Evolutionary conservation across 2,329 filamentous ascomycete genomes (phyloP).

Genomic region (Trichoderma arundinaceum): DNA sequence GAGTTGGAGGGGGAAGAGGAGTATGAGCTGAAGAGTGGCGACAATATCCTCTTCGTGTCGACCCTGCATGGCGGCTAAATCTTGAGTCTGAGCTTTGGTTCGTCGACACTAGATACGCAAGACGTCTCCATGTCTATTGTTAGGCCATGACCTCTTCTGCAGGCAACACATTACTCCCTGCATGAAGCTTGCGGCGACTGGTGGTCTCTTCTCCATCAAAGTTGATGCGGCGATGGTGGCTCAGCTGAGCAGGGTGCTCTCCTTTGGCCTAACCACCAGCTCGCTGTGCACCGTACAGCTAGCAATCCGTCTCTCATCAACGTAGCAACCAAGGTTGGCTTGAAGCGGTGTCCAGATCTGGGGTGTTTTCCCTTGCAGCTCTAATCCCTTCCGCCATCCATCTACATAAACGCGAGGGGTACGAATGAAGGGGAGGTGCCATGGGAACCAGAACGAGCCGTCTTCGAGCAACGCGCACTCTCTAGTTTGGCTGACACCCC

Average conservation of each 20-base stretch:
- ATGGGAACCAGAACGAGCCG: background rate
- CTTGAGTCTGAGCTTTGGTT: slow-evolving; percentile 2
- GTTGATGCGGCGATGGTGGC: slow-evolving; percentile 7
- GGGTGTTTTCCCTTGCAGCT: background rate
- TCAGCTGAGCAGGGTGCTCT: slow-evolving; percentile 15
- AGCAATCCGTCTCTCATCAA: background rate
- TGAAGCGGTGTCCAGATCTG: slow-evolving; percentile 12
- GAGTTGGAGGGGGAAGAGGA: slow-evolving; percentile 93
- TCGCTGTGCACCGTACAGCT: background rate
- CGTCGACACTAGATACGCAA: background rate
- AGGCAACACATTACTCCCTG: slow-evolving; percentile 8
- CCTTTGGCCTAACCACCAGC: background rate
- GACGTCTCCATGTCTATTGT: slow-evolving; percentile 6
- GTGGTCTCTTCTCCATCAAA: background rate
- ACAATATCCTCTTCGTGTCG: slow-evolving; percentile 95
- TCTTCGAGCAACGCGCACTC: background rate
- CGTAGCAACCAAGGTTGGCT: background rate
- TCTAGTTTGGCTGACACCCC: background rate
- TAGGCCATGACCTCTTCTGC: background rate
- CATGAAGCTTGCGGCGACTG: background rate
- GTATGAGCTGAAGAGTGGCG: slow-evolving; percentile 80
- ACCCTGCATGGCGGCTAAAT: slow-evolving; percentile 88
- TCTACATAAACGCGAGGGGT: background rate
- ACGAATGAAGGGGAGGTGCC: background rate
- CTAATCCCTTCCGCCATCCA: background rate